Evolutionary conservation across 495 filamentous ascomycete genomes (phyloP).

Genomic region (Penicillium coffeae): DNA sequence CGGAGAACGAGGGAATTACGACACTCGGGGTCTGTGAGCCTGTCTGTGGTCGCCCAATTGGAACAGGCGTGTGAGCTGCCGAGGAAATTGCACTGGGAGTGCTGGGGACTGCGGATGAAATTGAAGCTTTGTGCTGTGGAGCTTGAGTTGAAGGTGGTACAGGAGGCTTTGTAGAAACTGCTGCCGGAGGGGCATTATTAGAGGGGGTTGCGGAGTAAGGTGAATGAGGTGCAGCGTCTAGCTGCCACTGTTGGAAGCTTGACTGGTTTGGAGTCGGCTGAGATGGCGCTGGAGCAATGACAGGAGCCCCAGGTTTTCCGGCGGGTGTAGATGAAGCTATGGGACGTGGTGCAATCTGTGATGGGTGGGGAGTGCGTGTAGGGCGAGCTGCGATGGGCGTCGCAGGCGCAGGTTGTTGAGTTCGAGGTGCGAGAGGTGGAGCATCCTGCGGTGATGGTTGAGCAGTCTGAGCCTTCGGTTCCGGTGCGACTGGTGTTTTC

Average conservation of each 20-base stretch:
- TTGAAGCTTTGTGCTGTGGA: slow-evolving; percentile 5
- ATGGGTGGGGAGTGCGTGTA: slow-evolving; percentile 19
- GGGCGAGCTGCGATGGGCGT: slow-evolving; percentile 18
- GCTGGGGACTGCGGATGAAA: slow-evolving; percentile 23
- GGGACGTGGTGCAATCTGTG: slow-evolving; percentile 24
- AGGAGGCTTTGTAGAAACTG: slow-evolving; percentile 18
- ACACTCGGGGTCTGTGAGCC: slow-evolving; percentile 30
- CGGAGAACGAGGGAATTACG: slow-evolving; percentile 23
- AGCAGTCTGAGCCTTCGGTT: slow-evolving; percentile 22
- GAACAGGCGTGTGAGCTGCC: slow-evolving; percentile 23
- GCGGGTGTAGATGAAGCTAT: slow-evolving; percentile 12
- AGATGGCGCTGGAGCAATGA: slow-evolving; percentile 8
- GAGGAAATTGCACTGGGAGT: slow-evolving; percentile 25
- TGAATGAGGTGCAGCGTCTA: slow-evolving; percentile 36
- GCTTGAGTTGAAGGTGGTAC: slow-evolving; percentile 15
- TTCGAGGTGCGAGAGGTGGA: slow-evolving; percentile 27
- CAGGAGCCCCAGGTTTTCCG: slow-evolving; percentile 15
- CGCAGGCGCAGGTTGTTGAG: slow-evolving; percentile 17
- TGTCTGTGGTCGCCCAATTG: slow-evolving; percentile 14
- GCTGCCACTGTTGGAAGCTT: slow-evolving; percentile 42
- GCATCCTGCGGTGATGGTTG: slow-evolving; percentile 21
- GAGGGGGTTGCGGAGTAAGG: slow-evolving; percentile 32
- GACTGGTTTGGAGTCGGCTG: slow-evolving; percentile 27
- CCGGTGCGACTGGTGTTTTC: not conserved
- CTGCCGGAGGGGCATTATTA: slow-evolving; percentile 8